These are phyloP conservation scores for Rubroboletus pulcherrimus DNA, from an alignment of 768 basidiomycete species.

Conservation along the genomic window DNA sequence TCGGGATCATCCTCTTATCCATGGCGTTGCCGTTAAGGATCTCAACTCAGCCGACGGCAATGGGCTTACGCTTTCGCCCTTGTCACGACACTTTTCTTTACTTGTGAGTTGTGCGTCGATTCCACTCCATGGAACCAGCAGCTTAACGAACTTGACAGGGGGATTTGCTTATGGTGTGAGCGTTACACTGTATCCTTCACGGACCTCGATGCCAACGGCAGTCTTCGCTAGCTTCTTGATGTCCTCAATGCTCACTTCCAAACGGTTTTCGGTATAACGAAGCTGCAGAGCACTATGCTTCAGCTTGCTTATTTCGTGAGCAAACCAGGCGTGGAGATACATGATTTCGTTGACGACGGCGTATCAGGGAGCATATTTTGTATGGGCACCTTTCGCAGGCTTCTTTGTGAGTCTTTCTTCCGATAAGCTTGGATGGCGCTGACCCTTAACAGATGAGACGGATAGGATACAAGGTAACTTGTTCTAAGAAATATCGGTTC, in stretches of 20 bases:
- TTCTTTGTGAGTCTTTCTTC: slow-evolving; percentile 44
- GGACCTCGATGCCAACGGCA: slow-evolving; percentile 15
- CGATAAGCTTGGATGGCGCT: not conserved
- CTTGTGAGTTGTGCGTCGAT: slow-evolving; percentile 41
- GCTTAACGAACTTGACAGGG: slow-evolving; percentile 35
- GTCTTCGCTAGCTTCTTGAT: slow-evolving; percentile 50
- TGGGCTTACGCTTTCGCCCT: slow-evolving; percentile 62
- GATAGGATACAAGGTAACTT: slow-evolving; percentile 60
- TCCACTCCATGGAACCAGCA: not conserved
- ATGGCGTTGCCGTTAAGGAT: slow-evolving; percentile 14
- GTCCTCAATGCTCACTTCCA: slow-evolving; percentile 75
- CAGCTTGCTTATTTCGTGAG: slow-evolving; percentile 69
- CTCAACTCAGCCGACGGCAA: slow-evolving; percentile 42
- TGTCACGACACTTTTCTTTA: slow-evolving; percentile 74
- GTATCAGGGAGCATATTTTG: slow-evolving; percentile 54
- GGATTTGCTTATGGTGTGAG: slow-evolving; percentile 66
- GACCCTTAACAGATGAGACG: slow-evolving; percentile 47
- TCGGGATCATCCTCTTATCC: not conserved
- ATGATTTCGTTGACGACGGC: not conserved
- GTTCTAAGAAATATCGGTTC: not conserved
- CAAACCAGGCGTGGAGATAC: not conserved
- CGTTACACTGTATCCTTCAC: not conserved
- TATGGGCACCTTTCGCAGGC: slow-evolving; percentile 56
- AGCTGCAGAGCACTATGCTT: slow-evolving; percentile 69
- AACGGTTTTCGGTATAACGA: slow-evolving; percentile 59